phyloP scores from a whole-genome alignment of 306 rosid genomes.

The Crataegus laevigata region DNA sequence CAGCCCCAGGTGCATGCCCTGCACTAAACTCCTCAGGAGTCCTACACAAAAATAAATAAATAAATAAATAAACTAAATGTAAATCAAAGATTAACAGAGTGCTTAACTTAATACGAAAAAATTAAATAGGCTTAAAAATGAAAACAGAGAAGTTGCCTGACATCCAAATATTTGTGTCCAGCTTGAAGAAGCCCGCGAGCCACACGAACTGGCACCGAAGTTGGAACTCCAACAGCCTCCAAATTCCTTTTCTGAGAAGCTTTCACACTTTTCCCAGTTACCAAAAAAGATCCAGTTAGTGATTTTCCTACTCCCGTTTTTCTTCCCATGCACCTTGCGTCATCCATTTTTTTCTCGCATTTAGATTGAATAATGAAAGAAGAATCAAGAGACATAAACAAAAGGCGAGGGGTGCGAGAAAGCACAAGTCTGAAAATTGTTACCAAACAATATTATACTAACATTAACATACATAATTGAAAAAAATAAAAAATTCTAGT shows the following conservation, averaged over 20 bases:
- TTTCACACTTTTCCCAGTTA: conserved; percentile 28
- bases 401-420: no score
- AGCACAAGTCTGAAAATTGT: neutral
- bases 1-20: conserved; percentile 66
- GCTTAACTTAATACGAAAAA: neutral
- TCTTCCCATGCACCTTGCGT: neutral
- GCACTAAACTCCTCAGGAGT: conserved; percentile 66
- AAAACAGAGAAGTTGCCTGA: conserved; percentile 35
- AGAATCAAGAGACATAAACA: neutral
- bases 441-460: neutral
- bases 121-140: neutral
- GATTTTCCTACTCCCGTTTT: neutral
- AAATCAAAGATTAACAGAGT: neutral
- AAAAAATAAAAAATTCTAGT: neutral
- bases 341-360: neutral
- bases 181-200: conserved; percentile 88
- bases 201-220: conserved; percentile 82
- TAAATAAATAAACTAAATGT: neutral
- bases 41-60: conserved; percentile 25
- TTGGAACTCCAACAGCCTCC: conserved; percentile 48
- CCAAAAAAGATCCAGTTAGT: conserved; percentile 7
- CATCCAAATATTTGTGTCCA: conserved; percentile 82
- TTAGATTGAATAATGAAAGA: no score
- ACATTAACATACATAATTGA: no score
- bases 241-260: conserved; percentile 38